Base-by-base conservation (phyloP, 805 yeast genomes). In the Candida hungchunana region DNA sequence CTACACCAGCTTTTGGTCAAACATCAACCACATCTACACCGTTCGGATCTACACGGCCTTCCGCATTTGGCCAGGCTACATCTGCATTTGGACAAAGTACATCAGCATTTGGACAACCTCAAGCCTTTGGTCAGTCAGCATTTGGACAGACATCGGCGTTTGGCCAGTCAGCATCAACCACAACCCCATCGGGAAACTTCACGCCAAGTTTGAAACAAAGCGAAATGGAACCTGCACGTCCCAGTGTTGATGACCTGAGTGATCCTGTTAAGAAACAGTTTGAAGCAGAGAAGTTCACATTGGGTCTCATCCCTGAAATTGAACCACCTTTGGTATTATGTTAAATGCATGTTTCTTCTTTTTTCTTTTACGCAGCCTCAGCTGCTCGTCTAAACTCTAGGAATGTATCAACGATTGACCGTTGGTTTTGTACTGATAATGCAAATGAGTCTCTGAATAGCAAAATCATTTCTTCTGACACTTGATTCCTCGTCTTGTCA, bases 291-390 rank as follows among this genome's bases (percentile, higher is more conserved):
- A 35, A 40, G 5, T 83, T 83, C 45, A 51, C 57, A n/a, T 48
- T 82, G 21, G 90, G 89, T 0, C 58, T 60, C 18, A 75, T 83
- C 2, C 94, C 94, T 0, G 90, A 82, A 40, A 48, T 75, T 6
- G 77, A 87, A 3, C 93, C 94, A 6, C 88, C 93, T 2, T 26
- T 67, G 8, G 67, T 64, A 35, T 53, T 71, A 26, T 62, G 71
- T 40, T 62, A 29, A 14, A 17, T 14, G n/a, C n/a, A 25, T 7
- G 10, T 20, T 8, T 20, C 23, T 20, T 20, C 23, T 20, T 11
- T 8, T 20, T 20, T 20, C 23, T 11, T 8, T 20, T 18, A 28
- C 5, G 42, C 44, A 10, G 37, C 42, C 8, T 29, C 40, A 7
- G 42, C 46, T 11, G 37, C 44, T 17, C 47, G 37, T 37, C 39